These are phyloP conservation scores for Olyra latifolia DNA, from an alignment of 176 grass and related monocot genomes.

Conservation along the genomic window DNA sequence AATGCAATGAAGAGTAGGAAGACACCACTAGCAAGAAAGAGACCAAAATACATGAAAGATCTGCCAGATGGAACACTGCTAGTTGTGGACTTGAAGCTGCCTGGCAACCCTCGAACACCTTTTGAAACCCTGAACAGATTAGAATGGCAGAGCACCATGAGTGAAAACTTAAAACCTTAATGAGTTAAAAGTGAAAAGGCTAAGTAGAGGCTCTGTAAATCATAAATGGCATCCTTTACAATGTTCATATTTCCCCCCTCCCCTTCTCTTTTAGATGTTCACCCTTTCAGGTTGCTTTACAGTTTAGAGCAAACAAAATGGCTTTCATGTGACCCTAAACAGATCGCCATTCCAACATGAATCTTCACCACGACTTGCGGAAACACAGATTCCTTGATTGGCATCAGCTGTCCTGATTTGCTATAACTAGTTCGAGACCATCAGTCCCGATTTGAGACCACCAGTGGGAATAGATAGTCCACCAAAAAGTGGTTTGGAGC, in stretches of 20 bases:
- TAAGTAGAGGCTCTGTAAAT: not conserved
- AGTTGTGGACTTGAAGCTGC: slow-evolving; percentile 74
- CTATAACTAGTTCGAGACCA: not conserved
- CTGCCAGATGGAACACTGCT: slow-evolving; percentile 82
- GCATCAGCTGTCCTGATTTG: not conserved
- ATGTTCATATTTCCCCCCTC: not conserved
- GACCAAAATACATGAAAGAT: slow-evolving; percentile 88
- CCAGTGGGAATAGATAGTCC: not conserved
- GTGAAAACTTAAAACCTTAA: slow-evolving; percentile 8
- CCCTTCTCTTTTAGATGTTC: not conserved
- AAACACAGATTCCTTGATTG: not conserved
- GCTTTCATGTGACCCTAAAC: not conserved
- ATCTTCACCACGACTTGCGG: not conserved
- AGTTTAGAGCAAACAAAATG: slow-evolving; percentile 6
- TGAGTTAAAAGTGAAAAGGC: not conserved
- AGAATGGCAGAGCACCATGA: slow-evolving; percentile 23
- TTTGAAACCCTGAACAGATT: slow-evolving; percentile 67
- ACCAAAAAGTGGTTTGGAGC: not conserved
- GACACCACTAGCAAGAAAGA: slow-evolving; percentile 78
- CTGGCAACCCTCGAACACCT: slow-evolving; percentile 75
- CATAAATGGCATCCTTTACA: not conserved
- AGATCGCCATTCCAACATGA: not conserved
- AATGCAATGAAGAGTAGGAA: slow-evolving; percentile 95
- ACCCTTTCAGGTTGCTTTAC: not conserved
- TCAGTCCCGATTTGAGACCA: not conserved